Evolutionary conservation across 352 stramenopile genomes (phyloP), one percentile per base, ranked within the genome.

Genomic region (Phytophthora pini): DNA sequence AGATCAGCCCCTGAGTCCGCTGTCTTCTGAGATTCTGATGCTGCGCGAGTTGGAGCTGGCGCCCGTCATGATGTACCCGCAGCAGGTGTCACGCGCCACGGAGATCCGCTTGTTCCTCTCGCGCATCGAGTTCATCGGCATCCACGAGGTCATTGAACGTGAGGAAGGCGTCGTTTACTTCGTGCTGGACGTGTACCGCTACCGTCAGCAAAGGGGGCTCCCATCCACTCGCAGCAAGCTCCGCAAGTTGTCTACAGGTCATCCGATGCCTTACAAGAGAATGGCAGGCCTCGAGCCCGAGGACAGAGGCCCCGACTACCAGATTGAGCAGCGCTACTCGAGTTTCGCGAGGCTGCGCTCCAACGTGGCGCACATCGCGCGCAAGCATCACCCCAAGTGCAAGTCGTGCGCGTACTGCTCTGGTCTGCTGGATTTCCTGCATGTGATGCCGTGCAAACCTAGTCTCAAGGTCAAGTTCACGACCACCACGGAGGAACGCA

Each of bases 241-340:
- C 34, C 61, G 57, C 5, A 58, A 61, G 9, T 48, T 70, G 47
- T 63, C 70, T 1, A 54, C 53, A 12, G 38, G 74, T 9, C 38
- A 71, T 10, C 54, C 64, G 20, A 17, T 41, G 24, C 26, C 43
- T 13, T 17, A 38, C 41, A 66, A 53, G 34, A 17, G 10, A n/a
- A 26, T 60, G 32, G 31, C 20, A 3, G 56, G 54, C 24, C 39
- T 17, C 4, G 56, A 76, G 27, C 61, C 65, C 3, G 52, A 68
- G 43, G 29, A 46, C 56, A 67, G 79, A 45, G 32, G 51, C 4
- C 77, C 80, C 0, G 82, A 88, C 51, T 89, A 83, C 68, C 76
- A 79, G 56, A 79, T 91, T 49, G 76, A 87, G 56, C 77, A 89
- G 48, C 78, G 82, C 12, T 91, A 86, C 59, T 91, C 82, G 48